phyloP scores from a whole-genome alignment of 164 flowering plant genomes.

The Cinnamomum chago region DNA sequence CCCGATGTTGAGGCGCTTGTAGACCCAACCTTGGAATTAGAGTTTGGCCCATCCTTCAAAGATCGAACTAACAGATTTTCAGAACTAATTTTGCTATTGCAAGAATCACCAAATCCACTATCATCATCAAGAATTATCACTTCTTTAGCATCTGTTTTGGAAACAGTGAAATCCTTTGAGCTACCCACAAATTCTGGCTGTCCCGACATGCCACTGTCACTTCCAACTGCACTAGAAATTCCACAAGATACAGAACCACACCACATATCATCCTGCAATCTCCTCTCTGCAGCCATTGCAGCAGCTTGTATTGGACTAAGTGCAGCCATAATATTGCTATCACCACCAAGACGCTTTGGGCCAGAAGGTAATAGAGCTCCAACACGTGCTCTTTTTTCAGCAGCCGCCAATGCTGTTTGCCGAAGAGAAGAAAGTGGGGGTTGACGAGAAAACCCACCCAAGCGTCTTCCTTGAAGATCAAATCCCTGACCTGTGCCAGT shows the following conservation, averaged over 20 bases:
- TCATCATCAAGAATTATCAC: slow-evolving; percentile 8
- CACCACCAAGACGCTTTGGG: slow-evolving; percentile 90
- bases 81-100: neutral
- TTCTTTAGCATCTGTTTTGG: slow-evolving; percentile 11
- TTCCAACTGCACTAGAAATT: slow-evolving; percentile 34
- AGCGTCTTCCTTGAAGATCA: slow-evolving; percentile 80
- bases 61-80: slow-evolving; percentile 1
- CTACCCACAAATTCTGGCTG: slow-evolving; percentile 23
- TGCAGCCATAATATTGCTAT: slow-evolving; percentile 62
- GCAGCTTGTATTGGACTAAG: slow-evolving; percentile 98
- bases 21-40: slow-evolving; percentile 24
- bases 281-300: slow-evolving; percentile 99
- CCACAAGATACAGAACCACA: slow-evolving; percentile 63
- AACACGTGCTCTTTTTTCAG: slow-evolving; percentile 63
- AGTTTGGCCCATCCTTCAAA: slow-evolving; percentile 8
- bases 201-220: slow-evolving; percentile 15
- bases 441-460: slow-evolving; percentile 74
- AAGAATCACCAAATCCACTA: neutral
- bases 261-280: slow-evolving; percentile 90
- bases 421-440: slow-evolving; percentile 74
- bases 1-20: slow-evolving; percentile 19
- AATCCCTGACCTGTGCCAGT: slow-evolving; percentile 78
- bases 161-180: slow-evolving; percentile 20
- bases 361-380: slow-evolving; percentile 74
- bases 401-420: slow-evolving; percentile 63